These are phyloP conservation scores for Neofusicoccum ribis DNA, from an alignment of 2,329 filamentous ascomycete species.

Conservation along the genomic window DNA sequence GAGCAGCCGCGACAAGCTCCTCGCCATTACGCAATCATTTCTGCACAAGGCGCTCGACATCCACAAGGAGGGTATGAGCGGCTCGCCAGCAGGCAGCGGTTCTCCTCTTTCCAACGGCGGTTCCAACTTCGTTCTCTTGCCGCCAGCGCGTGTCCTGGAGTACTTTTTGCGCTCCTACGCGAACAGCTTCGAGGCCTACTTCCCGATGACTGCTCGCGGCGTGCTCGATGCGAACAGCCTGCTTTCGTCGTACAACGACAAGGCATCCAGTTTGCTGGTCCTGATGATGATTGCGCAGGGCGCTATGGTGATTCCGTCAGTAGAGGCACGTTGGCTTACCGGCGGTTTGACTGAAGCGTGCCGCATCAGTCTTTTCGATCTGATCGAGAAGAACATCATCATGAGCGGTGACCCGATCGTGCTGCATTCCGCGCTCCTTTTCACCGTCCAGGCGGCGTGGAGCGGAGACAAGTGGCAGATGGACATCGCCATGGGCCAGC, in stretches of 20 bases:
- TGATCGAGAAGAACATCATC: slow-evolving; percentile 70
- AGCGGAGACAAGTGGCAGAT: slow-evolving; percentile 77
- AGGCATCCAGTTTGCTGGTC: slow-evolving; percentile 65
- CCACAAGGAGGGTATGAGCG: slow-evolving; percentile 54
- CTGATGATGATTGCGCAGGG: slow-evolving; percentile 73
- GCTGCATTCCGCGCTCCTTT: slow-evolving; percentile 65
- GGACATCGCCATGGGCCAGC: slow-evolving; percentile 73
- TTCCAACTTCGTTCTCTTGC: slow-evolving; percentile 66
- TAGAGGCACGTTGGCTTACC: slow-evolving; percentile 65
- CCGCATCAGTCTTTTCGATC: slow-evolving; percentile 70
- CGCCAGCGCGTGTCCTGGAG: slow-evolving; percentile 65
- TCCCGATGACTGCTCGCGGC: slow-evolving; percentile 61
- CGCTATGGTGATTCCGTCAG: slow-evolving; percentile 64
- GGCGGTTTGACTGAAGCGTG: slow-evolving; percentile 70
- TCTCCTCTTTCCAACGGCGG: slow-evolving; percentile 51
- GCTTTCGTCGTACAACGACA: slow-evolving; percentile 61
- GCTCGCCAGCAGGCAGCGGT: slow-evolving; percentile 42
- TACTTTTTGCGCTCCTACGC: slow-evolving; percentile 68
- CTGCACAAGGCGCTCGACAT: slow-evolving; percentile 70
- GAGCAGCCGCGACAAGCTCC: slow-evolving; percentile 65
- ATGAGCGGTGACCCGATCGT: slow-evolving; percentile 66
- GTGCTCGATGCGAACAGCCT: slow-evolving; percentile 67
- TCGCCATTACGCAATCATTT: slow-evolving; percentile 71
- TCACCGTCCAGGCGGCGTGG: slow-evolving; percentile 69
- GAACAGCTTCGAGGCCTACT: slow-evolving; percentile 66